A percentile compares a stretch with the other conserved stretches of the same genome.
phyloP scores from a whole-genome alignment of 768 basidiomycete genomes.

The Sporobolomyces pararoseus region DNA sequence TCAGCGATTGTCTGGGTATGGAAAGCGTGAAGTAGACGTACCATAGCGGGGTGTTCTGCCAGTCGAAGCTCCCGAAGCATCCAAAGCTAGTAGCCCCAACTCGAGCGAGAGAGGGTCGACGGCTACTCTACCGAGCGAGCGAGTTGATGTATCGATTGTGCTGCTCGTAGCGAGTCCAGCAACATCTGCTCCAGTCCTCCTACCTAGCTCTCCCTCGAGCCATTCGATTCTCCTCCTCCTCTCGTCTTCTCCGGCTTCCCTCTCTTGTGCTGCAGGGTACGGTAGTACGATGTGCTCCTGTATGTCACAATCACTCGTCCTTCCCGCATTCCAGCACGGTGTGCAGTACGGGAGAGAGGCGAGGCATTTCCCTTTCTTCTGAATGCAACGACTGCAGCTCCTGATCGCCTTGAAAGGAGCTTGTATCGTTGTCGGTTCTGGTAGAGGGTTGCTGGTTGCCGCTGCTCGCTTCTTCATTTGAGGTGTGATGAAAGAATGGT shows the following conservation, averaged over 20 bases:
- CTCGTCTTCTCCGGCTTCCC: slow-evolving; percentile 16
- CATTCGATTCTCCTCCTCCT: slow-evolving; percentile 14
- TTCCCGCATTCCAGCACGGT: background rate
- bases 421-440: background rate
- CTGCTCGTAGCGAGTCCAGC: background rate
- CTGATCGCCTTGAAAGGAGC: background rate
- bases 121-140: background rate
- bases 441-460: background rate
- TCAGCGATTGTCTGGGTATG: background rate
- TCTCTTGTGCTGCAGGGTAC: background rate
- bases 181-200: background rate
- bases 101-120: background rate
- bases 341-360: background rate
- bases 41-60: background rate
- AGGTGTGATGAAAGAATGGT: background rate
- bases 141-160: background rate
- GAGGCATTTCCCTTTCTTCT: background rate
- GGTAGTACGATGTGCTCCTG: background rate
- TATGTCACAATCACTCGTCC: background rate
- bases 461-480: background rate
- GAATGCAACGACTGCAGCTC: background rate
- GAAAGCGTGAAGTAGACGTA: background rate
- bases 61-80: background rate
- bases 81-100: background rate
- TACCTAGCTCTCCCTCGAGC: slow-evolving; percentile 13